Percentiles rank a stretch among this genome's conserved stretches.
phyloP scores from a whole-genome alignment of 1,139 yeast genomes.

The Zygoascus sp. region DNA sequence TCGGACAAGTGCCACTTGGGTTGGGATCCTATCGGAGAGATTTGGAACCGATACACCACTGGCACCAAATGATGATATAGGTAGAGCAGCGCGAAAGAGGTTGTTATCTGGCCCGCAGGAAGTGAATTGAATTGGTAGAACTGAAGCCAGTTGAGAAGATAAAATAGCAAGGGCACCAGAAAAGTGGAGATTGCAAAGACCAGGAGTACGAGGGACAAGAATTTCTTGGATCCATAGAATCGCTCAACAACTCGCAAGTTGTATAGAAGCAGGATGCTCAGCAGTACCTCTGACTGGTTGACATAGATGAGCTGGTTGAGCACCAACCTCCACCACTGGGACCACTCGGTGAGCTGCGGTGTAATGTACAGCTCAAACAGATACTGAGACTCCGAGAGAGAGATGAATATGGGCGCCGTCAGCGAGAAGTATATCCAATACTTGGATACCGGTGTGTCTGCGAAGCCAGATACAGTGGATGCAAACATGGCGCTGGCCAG shows the following conservation, averaged over 20 bases:
- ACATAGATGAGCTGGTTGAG: slow-evolving; percentile 54
- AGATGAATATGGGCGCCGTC: slow-evolving; percentile 47
- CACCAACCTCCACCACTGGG: slow-evolving; percentile 63
- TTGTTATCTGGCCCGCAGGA: slow-evolving; percentile 60
- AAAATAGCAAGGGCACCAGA: slow-evolving; percentile 34
- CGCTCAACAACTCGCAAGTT: slow-evolving; percentile 62
- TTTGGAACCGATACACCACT: slow-evolving; percentile 53
- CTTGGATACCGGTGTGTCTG: slow-evolving; percentile 55
- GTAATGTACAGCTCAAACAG: slow-evolving; percentile 49
- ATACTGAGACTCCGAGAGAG: slow-evolving; percentile 55
- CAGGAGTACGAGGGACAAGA: slow-evolving; percentile 37
- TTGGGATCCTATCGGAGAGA: slow-evolving; percentile 34
- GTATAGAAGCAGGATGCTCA: slow-evolving; percentile 51
- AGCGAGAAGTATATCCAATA: slow-evolving; percentile 42
- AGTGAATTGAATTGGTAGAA: slow-evolving; percentile 24
- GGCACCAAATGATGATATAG: slow-evolving; percentile 59
- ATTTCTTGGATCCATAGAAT: slow-evolving; percentile 57
- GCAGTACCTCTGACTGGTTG: slow-evolving; percentile 62
- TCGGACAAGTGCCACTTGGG: slow-evolving; percentile 40
- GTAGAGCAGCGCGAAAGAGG: slow-evolving; percentile 55
- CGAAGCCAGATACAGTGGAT: slow-evolving; percentile 52
- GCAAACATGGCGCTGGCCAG: slow-evolving; percentile 31
- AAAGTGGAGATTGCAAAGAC: slow-evolving; percentile 33
- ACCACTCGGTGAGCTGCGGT: slow-evolving; percentile 57
- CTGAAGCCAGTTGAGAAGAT: slow-evolving; percentile 27